These are phyloP conservation scores for Lojkania enalia DNA, from an alignment of 2,329 filamentous ascomycete genomes.

Conservation along the genomic window DNA sequence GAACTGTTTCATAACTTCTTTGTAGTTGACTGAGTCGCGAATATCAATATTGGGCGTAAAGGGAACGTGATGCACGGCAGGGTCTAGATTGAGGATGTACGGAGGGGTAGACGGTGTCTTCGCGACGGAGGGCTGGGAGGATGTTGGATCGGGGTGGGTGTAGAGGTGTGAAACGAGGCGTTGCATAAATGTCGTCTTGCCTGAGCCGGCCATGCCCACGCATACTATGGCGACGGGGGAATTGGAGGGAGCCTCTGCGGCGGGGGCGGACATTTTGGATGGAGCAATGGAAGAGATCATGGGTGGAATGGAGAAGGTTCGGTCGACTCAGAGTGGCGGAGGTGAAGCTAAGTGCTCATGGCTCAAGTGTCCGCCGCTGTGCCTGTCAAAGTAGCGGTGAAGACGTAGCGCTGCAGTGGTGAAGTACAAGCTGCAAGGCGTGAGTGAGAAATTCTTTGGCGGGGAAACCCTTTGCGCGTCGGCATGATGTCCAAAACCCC, in stretches of 20 bases:
- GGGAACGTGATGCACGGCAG: slow-evolving; percentile 87
- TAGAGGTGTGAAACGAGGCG: slow-evolving; percentile 94
- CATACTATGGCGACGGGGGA: slow-evolving; percentile 81
- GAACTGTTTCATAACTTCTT: slow-evolving; percentile 99
- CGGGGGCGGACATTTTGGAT: slow-evolving; percentile 14
- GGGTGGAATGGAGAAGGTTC: slow-evolving; percentile 14
- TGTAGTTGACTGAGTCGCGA: slow-evolving; percentile 97
- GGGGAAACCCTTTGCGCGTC: slow-evolving; percentile 20
- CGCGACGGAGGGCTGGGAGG: slow-evolving; percentile 32
- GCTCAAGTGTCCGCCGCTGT: not conserved
- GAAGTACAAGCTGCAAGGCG: slow-evolving; percentile 3
- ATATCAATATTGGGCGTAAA: slow-evolving; percentile 99
- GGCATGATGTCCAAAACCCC: slow-evolving; percentile 34
- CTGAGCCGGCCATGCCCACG: slow-evolving; percentile 96
- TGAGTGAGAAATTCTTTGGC: slow-evolving; percentile 37
- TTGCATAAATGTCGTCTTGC: slow-evolving; percentile 99
- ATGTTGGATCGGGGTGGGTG: slow-evolving; percentile 62
- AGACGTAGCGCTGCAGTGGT: not conserved
- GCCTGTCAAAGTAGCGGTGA: slow-evolving; percentile 3
- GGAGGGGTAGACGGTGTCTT: slow-evolving; percentile 59
- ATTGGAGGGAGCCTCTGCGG: slow-evolving; percentile 14
- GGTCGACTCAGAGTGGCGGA: not conserved
- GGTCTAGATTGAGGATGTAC: slow-evolving; percentile 96
- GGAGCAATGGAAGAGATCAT: slow-evolving; percentile 48
- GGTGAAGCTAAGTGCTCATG: not conserved